Evolutionary conservation across 352 stramenopile genomes (phyloP).

Genomic region (Phytopythium cucurbitacearum): DNA sequence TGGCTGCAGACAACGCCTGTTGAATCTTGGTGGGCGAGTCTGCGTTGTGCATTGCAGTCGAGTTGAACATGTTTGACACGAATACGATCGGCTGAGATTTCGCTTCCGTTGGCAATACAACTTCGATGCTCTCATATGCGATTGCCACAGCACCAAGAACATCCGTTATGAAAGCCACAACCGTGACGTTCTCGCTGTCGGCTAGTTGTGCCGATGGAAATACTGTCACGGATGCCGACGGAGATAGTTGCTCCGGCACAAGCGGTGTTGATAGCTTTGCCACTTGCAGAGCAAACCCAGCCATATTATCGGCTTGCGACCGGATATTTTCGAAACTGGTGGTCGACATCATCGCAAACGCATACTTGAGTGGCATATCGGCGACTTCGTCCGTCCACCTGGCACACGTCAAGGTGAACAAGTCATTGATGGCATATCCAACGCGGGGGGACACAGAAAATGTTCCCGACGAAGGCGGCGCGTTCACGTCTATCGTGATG

Average conservation of each 20-base stretch:
- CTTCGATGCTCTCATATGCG: constrained; percentile 27
- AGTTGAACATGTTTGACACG: constrained; percentile 27
- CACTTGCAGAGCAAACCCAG: constrained; percentile 17
- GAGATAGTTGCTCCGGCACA: constrained; percentile 31
- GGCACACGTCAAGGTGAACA: constrained; percentile 41
- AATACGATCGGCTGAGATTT: constrained; percentile 33
- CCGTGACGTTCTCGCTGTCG: constrained; percentile 31
- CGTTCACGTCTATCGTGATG: constrained; percentile 50
- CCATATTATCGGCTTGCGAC: constrained; percentile 12
- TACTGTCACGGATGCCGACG: constrained; percentile 30
- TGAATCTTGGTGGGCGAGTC: constrained; percentile 25
- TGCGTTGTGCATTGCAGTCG: constrained; percentile 5
- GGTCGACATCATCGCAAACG: constrained; percentile 45
- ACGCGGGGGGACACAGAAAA: constrained; percentile 38
- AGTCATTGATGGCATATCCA: constrained; percentile 50
- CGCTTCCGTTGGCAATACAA: constrained; percentile 29
- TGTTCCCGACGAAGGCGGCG: constrained; percentile 45
- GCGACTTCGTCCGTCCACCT: constrained; percentile 59
- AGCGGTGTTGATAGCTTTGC: constrained; percentile 27
- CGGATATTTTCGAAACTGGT: constrained; percentile 19
- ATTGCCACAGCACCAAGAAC: constrained; percentile 30
- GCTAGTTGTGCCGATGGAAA: constrained; percentile 25
- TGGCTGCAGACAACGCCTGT: constrained; percentile 33
- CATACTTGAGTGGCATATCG: constrained; percentile 59
- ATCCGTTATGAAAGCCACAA: constrained; percentile 59